Evolutionary conservation across 495 filamentous ascomycete genomes (phyloP).

Genomic region (Daldinia decipiens): DNA sequence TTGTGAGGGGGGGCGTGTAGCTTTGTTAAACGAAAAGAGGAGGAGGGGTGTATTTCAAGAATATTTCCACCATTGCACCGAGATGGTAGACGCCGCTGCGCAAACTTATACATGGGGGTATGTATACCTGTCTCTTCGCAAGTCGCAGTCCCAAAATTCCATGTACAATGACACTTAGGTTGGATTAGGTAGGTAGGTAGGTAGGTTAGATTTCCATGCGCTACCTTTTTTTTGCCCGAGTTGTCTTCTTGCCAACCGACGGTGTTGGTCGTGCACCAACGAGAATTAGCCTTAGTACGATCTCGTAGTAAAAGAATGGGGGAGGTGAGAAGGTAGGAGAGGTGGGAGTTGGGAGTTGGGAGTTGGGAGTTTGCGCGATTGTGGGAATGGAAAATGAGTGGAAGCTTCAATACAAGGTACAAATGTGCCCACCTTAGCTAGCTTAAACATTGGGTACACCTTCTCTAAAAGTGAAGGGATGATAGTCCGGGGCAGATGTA

Average conservation of each 20-base stretch:
- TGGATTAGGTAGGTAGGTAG: conserved; percentile 26
- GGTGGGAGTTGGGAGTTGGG: conserved; percentile 1
- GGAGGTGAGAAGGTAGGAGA: not conserved
- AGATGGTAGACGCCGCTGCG: conserved; percentile 23
- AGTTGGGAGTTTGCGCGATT: conserved; percentile 29
- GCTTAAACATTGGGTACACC: conserved; percentile 37
- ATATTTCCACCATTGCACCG: conserved; percentile 41
- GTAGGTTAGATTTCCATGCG: conserved; percentile 29
- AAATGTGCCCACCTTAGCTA: conserved; percentile 31
- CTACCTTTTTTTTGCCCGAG: conserved; percentile 21
- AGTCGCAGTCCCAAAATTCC: conserved; percentile 14
- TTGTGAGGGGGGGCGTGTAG: conserved; percentile 30
- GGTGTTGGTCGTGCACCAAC: conserved; percentile 19
- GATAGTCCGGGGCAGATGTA: conserved; percentile 47
- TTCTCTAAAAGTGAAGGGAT: conserved; percentile 32
- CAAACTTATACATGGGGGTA: conserved; percentile 1
- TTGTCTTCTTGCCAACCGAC: conserved; percentile 3
- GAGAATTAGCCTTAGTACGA: conserved; percentile 10
- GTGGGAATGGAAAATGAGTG: conserved; percentile 37
- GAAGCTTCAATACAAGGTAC: conserved; percentile 34
- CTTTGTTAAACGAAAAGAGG: conserved; percentile 26
- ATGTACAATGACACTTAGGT: conserved; percentile 24
- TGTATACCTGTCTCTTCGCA: not conserved
- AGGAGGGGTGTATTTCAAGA: conserved; percentile 28
- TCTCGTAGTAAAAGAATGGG: conserved; percentile 18